These are phyloP conservation scores for Raddia distichophylla DNA, from an alignment of 176 grass and related monocot genomes.

Conservation along the genomic window DNA sequence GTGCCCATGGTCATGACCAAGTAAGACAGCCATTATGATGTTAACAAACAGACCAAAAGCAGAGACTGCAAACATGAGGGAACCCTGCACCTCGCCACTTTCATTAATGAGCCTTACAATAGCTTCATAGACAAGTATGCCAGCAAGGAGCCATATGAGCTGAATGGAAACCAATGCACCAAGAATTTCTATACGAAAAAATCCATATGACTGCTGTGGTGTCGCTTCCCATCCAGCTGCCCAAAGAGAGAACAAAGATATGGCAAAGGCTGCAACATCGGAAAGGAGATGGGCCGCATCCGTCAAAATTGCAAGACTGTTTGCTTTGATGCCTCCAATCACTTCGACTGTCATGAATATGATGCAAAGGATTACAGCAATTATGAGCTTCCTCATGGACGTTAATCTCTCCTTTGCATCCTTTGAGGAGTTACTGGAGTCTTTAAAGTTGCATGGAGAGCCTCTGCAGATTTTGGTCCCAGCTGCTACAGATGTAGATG, in stretches of 20 bases:
- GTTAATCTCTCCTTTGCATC: constrained; percentile 68
- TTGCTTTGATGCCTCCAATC: constrained; percentile 91
- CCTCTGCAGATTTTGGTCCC: constrained; percentile 70
- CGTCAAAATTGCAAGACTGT: constrained; percentile 95
- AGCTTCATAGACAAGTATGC: constrained; percentile 95
- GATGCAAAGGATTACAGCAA: constrained; percentile 76
- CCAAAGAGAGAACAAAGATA: constrained; percentile 95
- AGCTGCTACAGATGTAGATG: constrained; percentile 42
- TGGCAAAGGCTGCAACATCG: constrained; percentile 92
- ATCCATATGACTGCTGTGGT: constrained; percentile 88
- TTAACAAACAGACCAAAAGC: constrained; percentile 95
- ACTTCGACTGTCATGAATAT: constrained; percentile 96
- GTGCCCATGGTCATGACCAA: constrained; percentile 96
- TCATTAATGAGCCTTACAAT: constrained; percentile 78
- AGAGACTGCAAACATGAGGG: constrained; percentile 91
- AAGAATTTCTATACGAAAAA: constrained; percentile 90
- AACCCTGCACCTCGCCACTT: constrained; percentile 77
- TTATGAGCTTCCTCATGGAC: constrained; percentile 89
- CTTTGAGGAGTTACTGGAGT: constrained; percentile 49
- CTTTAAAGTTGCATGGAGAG: constrained; percentile 67
- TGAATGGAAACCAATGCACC: constrained; percentile 96
- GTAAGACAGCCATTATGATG: constrained; percentile 89
- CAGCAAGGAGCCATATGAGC: constrained; percentile 94
- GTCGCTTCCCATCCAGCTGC: constrained; percentile 98
- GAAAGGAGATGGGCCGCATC: constrained; percentile 99